phyloP scores from a whole-genome alignment of 257 asterid genomes.

The Solanum pimpinellifolium region DNA sequence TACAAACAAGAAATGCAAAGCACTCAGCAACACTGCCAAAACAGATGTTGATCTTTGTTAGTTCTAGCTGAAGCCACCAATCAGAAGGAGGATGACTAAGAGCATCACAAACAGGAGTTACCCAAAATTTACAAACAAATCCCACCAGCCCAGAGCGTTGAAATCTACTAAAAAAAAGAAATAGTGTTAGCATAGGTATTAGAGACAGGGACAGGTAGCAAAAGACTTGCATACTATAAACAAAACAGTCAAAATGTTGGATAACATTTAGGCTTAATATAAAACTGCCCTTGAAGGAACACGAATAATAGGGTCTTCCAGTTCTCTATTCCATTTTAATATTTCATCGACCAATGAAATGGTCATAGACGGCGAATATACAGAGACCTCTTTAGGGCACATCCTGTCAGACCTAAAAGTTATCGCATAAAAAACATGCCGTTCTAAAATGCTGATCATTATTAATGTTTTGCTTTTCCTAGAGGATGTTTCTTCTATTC shows the following conservation, averaged over 20 bases:
- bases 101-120: constrained; percentile 15
- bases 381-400: not conserved
- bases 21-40: constrained; percentile 83
- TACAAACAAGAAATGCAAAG: constrained; percentile 98
- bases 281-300: not conserved
- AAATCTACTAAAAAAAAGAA: constrained; percentile 51
- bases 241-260: not conserved
- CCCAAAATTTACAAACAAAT: constrained; percentile 91
- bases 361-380: not conserved
- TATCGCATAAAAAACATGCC: not conserved
- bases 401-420: not conserved
- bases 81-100: constrained; percentile 3
- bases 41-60: constrained; percentile 7
- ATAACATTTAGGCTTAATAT: not conserved
- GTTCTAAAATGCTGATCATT: not conserved
- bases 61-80: constrained; percentile 9
- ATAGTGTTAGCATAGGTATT: not conserved
- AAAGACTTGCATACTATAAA: not conserved
- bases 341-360: not conserved
- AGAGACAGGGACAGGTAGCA: not conserved
- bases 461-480: not conserved
- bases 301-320: not conserved
- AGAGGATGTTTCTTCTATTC: not conserved
- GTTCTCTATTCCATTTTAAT: not conserved
- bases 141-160: constrained; percentile 97